phyloP scores from a whole-genome alignment of 768 basidiomycete genomes.

The Mycena belliarum region DNA sequence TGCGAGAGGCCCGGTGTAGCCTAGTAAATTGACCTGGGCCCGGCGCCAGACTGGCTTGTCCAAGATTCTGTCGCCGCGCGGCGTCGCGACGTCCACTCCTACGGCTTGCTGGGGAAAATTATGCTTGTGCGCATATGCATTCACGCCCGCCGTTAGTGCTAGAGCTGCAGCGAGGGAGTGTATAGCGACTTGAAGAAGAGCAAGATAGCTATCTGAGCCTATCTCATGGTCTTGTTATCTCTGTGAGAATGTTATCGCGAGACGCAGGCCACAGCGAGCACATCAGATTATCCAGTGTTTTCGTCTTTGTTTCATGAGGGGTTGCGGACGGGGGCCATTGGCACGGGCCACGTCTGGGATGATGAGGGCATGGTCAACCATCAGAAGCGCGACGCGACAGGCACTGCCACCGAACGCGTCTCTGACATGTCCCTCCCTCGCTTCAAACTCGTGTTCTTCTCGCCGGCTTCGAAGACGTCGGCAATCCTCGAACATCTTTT shows the following conservation, averaged over 20 bases:
- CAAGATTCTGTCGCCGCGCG: slow-evolving; percentile 36
- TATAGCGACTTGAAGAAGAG: neutral
- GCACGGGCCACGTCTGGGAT: too few species aligned
- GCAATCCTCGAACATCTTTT: slow-evolving; percentile 48
- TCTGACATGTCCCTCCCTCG: slow-evolving; percentile 9
- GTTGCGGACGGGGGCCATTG: too few species aligned
- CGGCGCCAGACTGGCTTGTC: slow-evolving; percentile 56
- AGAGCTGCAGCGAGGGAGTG: neutral
- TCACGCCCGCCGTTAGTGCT: neutral
- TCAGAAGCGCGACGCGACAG: too few species aligned
- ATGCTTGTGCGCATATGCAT: slow-evolving; percentile 1
- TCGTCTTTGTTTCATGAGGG: too few species aligned
- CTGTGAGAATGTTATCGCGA: neutral
- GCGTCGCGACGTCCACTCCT: slow-evolving; percentile 11
- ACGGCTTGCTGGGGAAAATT: neutral
- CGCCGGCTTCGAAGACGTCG: slow-evolving; percentile 42
- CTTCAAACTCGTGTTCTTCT: slow-evolving; percentile 59
- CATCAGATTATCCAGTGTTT: too few species aligned
- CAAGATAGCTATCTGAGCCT: neutral
- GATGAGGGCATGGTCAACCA: too few species aligned
- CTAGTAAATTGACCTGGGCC: slow-evolving; percentile 54
- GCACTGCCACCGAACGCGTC: too few species aligned
- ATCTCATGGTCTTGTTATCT: neutral
- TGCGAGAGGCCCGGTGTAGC: slow-evolving; percentile 68
- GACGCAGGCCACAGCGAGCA: too few species aligned